These are phyloP conservation scores for Lizanozyma gosingica DNA, from an alignment of 1,139 yeast species.

Conservation along the genomic window DNA sequence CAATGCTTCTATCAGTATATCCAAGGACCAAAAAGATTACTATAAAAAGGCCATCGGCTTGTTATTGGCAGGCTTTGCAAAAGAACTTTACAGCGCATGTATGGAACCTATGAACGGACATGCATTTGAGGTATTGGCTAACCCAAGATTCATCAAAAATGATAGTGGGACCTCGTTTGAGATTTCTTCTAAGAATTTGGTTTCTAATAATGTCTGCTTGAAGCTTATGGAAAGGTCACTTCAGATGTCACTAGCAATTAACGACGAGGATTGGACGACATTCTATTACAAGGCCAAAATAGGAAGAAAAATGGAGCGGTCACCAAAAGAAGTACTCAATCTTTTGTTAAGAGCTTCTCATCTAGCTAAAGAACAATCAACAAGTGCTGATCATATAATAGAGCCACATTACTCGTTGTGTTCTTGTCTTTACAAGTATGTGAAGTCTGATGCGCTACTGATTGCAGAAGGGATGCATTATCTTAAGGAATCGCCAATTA, in stretches of 20 bases:
- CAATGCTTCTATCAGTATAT: constrained; percentile 30
- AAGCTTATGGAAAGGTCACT: constrained; percentile 31
- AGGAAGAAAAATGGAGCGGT: constrained; percentile 36
- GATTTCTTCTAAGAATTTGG: background rate
- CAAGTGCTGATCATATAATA: constrained; percentile 45
- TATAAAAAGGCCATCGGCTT: constrained; percentile 29
- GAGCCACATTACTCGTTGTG: constrained; percentile 71
- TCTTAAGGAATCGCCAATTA: constrained; percentile 27
- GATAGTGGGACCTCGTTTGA: constrained; percentile 13
- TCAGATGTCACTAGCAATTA: constrained; percentile 33
- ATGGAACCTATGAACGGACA: constrained; percentile 62
- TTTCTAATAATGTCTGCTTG: constrained; percentile 14
- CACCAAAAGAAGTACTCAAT: constrained; percentile 22
- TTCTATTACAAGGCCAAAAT: constrained; percentile 54
- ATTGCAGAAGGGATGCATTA: constrained; percentile 26
- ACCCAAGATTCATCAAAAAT: constrained; percentile 25
- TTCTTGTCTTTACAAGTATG: constrained; percentile 51
- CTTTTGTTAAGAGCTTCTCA: constrained; percentile 32
- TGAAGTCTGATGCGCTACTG: constrained; percentile 23
- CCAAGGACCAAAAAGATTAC: constrained; percentile 10
- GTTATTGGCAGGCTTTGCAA: constrained; percentile 51
- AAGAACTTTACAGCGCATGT: constrained; percentile 52
- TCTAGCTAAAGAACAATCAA: constrained; percentile 30
- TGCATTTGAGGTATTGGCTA: constrained; percentile 34
- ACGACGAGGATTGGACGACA: constrained; percentile 52